Conservation (phyloP, 2,329 filamentous ascomycete genomes). For the Xylaria sp. region DNA sequence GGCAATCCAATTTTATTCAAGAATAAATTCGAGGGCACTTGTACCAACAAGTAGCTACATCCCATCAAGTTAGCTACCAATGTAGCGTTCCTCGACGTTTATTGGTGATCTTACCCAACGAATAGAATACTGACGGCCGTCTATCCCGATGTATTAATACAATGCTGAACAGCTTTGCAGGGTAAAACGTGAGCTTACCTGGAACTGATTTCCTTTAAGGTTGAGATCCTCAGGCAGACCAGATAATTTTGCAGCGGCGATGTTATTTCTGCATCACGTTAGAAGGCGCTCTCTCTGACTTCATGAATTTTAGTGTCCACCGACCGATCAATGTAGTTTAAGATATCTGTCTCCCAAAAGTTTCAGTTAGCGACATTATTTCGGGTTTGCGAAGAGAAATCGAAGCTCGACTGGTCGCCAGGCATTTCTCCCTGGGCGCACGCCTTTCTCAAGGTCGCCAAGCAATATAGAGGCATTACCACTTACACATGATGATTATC, state of each 20-base stretch:
- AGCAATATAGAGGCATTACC: conserved; percentile 1
- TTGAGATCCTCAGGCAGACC: conserved; percentile 55
- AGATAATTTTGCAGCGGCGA: conserved; percentile 64
- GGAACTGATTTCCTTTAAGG: conserved; percentile 51
- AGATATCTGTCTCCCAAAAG: conserved; percentile 33
- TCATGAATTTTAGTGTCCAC: conserved; percentile 7
- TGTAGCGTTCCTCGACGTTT: neutral
- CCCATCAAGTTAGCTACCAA: conserved; percentile 17
- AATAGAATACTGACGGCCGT: conserved; percentile 63
- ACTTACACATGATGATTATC: conserved; percentile 70
- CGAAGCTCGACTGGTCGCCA: neutral
- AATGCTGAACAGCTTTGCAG: neutral
- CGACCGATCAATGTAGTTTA: conserved; percentile 48
- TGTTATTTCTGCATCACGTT: conserved; percentile 60
- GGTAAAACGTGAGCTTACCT: conserved; percentile 43
- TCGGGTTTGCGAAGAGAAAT: neutral
- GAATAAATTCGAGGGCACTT: conserved; percentile 63
- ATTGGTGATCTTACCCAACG: conserved; percentile 53
- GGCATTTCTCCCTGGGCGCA: neutral
- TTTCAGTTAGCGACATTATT: conserved; percentile 26
- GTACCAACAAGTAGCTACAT: conserved; percentile 60
- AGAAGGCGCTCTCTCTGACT: conserved; percentile 11
- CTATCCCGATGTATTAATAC: conserved; percentile 42
- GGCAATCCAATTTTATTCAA: conserved; percentile 63
- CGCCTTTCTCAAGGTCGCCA: neutral